Conservation (phyloP, 75 land plant species). For the Selaginella tamariscina region DNA sequence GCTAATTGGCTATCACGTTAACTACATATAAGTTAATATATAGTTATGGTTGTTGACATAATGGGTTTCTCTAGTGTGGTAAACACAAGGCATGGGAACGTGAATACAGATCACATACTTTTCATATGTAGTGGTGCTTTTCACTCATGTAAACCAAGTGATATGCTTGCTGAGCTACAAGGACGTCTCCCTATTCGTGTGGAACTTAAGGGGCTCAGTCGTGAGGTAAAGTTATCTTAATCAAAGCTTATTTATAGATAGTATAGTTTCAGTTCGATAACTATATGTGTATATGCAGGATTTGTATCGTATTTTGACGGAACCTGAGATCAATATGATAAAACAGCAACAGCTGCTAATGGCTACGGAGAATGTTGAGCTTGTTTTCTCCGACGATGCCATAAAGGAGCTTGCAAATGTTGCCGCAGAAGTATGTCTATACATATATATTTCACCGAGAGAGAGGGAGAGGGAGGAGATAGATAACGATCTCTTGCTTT, state of each 20-base stretch:
- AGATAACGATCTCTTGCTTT: too few species aligned
- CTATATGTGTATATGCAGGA: slow-evolving; percentile 28
- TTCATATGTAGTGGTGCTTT: slow-evolving; percentile 11
- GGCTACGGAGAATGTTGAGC: slow-evolving; percentile 28
- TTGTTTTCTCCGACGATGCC: slow-evolving; percentile 29
- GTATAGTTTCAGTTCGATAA: too few species aligned
- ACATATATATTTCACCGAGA: too few species aligned
- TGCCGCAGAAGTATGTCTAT: slow-evolving; percentile 25
- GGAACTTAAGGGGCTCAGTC: slow-evolving; percentile 30
- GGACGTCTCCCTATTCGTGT: slow-evolving; percentile 33
- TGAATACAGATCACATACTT: slow-evolving; percentile 11
- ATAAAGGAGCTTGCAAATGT: slow-evolving; percentile 29
- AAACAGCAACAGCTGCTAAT: slow-evolving; percentile 28
- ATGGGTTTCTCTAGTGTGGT: slow-evolving; percentile 6
- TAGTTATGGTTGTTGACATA: neutral
- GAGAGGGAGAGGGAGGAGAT: too few species aligned
- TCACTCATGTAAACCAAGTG: slow-evolving; percentile 13
- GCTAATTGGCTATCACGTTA: neutral
- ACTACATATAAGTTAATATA: neutral
- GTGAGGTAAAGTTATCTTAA: slow-evolving; percentile 28
- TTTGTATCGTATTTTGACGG: slow-evolving; percentile 32
- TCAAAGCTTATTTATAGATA: too few species aligned
- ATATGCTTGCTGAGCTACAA: slow-evolving; percentile 29
- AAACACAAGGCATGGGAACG: slow-evolving; percentile 4
- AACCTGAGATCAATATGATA: slow-evolving; percentile 30